phyloP scores from a whole-genome alignment of 2,329 filamentous ascomycete species.

The Fusarium drepaniforme region DNA sequence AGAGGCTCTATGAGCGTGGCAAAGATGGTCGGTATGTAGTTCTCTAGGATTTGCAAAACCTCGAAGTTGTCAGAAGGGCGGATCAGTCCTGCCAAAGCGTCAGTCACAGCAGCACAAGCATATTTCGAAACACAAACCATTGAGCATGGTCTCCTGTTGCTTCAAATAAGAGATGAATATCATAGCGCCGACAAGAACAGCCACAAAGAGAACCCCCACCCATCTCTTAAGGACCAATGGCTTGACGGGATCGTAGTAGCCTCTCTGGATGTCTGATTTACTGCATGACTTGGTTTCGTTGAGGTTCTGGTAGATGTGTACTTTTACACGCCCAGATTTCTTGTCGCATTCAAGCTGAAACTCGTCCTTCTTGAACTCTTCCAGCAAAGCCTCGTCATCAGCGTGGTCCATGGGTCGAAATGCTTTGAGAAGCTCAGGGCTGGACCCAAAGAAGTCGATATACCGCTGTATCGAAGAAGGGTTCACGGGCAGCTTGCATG shows the following conservation, averaged over 20 bases:
- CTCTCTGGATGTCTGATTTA: not conserved
- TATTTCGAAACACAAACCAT: conserved; percentile 32
- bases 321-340: not conserved
- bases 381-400: conserved; percentile 13
- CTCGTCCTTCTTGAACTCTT: conserved; percentile 16
- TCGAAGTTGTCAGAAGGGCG: conserved; percentile 49
- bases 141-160: conserved; percentile 19
- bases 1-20: conserved; percentile 69
- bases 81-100: conserved; percentile 41
- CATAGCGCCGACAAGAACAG: conserved; percentile 26
- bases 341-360: not conserved
- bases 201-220: conserved; percentile 30
- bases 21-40: conserved; percentile 66
- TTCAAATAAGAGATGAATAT: conserved; percentile 40
- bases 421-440: not conserved
- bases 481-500: conserved; percentile 37
- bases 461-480: conserved; percentile 44
- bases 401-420: conserved; percentile 28
- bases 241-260: conserved; percentile 40
- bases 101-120: not conserved
- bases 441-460: conserved; percentile 34
- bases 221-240: conserved; percentile 37
- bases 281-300: too few relatives aligned
- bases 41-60: conserved; percentile 54
- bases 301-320: too few relatives aligned